Evolutionary conservation across 495 filamentous ascomycete genomes (phyloP), one percentile per base, ranked within the genome.

Genomic region (Penicillium pulvis): DNA sequence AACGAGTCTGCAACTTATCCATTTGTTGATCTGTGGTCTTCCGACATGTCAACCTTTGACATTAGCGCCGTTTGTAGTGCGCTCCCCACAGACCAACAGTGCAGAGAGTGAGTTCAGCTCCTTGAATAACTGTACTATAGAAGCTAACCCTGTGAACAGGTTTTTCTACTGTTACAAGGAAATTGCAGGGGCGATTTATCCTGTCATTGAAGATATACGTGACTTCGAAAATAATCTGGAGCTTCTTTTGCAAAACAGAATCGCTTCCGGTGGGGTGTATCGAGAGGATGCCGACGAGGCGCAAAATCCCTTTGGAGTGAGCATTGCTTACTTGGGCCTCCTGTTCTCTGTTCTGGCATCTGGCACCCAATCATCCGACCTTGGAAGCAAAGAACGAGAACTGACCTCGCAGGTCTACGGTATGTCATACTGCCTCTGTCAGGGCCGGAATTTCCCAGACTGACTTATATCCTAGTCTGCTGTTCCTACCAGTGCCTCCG

Each of bases 1-100:
- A 92, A 91, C 59, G 89, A 91, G 55, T 82, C 81, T 35, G 89
- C 90, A 26, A 90, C 90, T 23, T 94, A 93, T 71, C 90, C 90
- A 19, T 87, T 94, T 62, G 79, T 86, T 11, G 83, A 85, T 61
- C 65, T 87, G 31, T 87, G 83, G 83, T 77, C 81, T 2, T 80
- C 81, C 0, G 79, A 84, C 58, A 90, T 90, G 80, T 90, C 88
- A 10, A 78, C 85, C 2, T 82, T 84, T 35, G 85, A 90, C 58
- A 83, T 90, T 10, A 84, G 84, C 66, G 85, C 85, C 28, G 79
- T 93, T 1, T 86, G 87, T 24, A 83, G 81, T 33, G 87, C 90
- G n/a, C 84, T 94, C 55, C 87, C 87, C 8, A 74, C 61, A 52
- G 84, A 87, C 69, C 75, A 70, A 73, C 90, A 82, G 68, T 92